Evolutionary conservation across 2,329 filamentous ascomycete species (phyloP).

Genomic region (Mariannaea sp.): DNA sequence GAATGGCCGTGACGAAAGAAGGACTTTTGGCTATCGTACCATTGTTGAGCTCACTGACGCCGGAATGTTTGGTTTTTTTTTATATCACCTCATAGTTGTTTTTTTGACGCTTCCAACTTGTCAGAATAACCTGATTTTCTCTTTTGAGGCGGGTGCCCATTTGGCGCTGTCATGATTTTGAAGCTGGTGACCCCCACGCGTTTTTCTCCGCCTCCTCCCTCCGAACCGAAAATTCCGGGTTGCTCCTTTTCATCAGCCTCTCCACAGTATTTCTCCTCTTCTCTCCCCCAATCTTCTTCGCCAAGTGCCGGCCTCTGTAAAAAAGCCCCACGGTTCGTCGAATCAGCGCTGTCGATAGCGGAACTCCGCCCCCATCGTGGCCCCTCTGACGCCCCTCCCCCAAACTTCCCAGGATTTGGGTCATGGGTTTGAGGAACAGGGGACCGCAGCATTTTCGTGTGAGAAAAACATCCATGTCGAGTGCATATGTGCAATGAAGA

Average conservation of each 20-base stretch:
- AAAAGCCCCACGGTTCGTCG: not conserved
- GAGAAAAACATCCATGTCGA: slow-evolving; percentile 2
- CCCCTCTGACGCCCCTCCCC: slow-evolving; percentile 15
- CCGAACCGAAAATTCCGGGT: no score
- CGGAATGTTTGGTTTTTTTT: no score
- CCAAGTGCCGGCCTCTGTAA: slow-evolving; percentile 8
- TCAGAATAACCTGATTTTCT: not conserved
- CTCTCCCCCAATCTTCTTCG: slow-evolving; percentile 22
- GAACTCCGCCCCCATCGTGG: slow-evolving; percentile 6
- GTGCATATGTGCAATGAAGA: slow-evolving; percentile 3
- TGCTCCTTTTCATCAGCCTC: not conserved
- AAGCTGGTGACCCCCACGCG: slow-evolving; percentile 16
- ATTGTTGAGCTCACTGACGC: no score
- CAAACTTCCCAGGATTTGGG: slow-evolving; percentile 17
- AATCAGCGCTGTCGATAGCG: slow-evolving; percentile 1
- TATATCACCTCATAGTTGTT: not conserved
- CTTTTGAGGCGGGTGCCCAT: not conserved
- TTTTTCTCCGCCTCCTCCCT: no score
- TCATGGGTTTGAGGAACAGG: not conserved
- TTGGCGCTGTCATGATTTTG: not conserved
- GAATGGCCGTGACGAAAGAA: no score
- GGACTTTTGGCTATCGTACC: no score
- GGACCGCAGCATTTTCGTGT: not conserved
- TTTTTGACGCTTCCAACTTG: not conserved
- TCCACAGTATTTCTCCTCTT: slow-evolving; percentile 25